Evolutionary conservation across 768 basidiomycete genomes (phyloP).

Genomic region (Naematelia encephala): DNA sequence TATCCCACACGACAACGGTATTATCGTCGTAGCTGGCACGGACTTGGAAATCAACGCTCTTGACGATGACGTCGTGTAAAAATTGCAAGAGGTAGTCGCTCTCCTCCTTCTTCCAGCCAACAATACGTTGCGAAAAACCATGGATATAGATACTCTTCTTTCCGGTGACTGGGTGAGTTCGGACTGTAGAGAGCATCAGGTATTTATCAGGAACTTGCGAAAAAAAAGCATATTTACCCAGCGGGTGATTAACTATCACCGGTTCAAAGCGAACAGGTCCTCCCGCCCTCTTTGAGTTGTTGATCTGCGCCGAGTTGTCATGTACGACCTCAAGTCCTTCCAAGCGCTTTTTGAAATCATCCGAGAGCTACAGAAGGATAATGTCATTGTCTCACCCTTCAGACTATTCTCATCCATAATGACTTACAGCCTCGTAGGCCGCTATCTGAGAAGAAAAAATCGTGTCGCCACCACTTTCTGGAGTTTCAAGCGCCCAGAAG

Average conservation of each 20-base stretch:
- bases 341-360: constrained; percentile 59
- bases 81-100: constrained; percentile 12
- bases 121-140: background rate
- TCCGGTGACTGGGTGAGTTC: constrained; percentile 62
- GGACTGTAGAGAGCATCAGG: constrained; percentile 48
- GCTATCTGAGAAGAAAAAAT: constrained; percentile 60
- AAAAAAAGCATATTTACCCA: background rate
- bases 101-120: constrained; percentile 19
- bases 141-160: constrained; percentile 60
- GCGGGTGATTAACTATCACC: background rate
- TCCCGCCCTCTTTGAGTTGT: constrained; percentile 54
- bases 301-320: constrained; percentile 58
- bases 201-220: too few species aligned
- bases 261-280: constrained; percentile 46
- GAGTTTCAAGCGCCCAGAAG: constrained; percentile 57
- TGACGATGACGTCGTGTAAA: constrained; percentile 14
- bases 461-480: constrained; percentile 57
- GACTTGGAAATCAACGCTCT: constrained; percentile 40
- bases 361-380: too few species aligned
- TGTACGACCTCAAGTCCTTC: constrained; percentile 61
- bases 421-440: constrained; percentile 40
- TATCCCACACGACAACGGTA: constrained; percentile 61
- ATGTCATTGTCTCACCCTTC: constrained; percentile 37
- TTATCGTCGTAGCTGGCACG: constrained; percentile 57
- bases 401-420: constrained; percentile 49